Evolutionary conservation across 2,329 filamentous ascomycete species (phyloP).

Genomic region (Acrocalymma vagum): DNA sequence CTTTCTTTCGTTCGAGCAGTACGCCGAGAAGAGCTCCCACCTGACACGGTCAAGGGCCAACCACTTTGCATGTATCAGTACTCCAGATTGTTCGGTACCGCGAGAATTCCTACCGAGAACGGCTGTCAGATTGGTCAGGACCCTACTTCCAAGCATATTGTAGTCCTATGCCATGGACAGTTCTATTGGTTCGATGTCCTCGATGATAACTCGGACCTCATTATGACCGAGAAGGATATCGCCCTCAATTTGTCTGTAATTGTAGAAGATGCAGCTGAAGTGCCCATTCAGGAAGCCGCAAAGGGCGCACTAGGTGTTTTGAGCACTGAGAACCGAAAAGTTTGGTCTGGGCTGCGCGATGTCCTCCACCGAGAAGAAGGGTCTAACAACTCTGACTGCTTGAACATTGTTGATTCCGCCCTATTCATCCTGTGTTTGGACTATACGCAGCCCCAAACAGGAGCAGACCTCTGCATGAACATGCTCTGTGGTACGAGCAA

Average conservation of each 20-base stretch:
- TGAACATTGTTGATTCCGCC: slow-evolving; percentile 94
- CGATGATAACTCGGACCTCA: slow-evolving; percentile 91
- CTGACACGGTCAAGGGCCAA: slow-evolving; percentile 82
- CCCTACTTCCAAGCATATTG: slow-evolving; percentile 88
- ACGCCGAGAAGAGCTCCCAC: slow-evolving; percentile 88
- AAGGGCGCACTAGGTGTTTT: slow-evolving; percentile 92
- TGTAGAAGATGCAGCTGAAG: slow-evolving; percentile 87
- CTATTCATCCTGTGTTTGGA: slow-evolving; percentile 93
- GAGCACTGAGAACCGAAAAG: slow-evolving; percentile 94
- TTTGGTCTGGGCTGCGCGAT: slow-evolving; percentile 91
- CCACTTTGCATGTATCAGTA: slow-evolving; percentile 99
- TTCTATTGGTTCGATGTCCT: slow-evolving; percentile 99
- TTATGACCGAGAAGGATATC: slow-evolving; percentile 96
- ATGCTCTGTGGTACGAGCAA: slow-evolving; percentile 97
- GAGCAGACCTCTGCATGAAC: slow-evolving; percentile 90
- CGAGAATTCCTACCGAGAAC: slow-evolving; percentile 90
- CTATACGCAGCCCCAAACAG: slow-evolving; percentile 84
- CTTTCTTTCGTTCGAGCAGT: slow-evolving; percentile 93
- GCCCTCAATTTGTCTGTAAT: slow-evolving; percentile 91
- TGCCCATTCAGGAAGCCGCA: slow-evolving; percentile 92
- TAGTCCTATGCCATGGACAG: slow-evolving; percentile 92
- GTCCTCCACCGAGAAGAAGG: slow-evolving; percentile 84
- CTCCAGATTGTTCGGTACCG: slow-evolving; percentile 92
- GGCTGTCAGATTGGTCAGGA: slow-evolving; percentile 97
- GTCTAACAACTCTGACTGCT: slow-evolving; percentile 94